Evolutionary conservation across 768 basidiomycete species (phyloP), one percentile per base, ranked within the genome.

Genomic region (Tephrocybe sp.): DNA sequence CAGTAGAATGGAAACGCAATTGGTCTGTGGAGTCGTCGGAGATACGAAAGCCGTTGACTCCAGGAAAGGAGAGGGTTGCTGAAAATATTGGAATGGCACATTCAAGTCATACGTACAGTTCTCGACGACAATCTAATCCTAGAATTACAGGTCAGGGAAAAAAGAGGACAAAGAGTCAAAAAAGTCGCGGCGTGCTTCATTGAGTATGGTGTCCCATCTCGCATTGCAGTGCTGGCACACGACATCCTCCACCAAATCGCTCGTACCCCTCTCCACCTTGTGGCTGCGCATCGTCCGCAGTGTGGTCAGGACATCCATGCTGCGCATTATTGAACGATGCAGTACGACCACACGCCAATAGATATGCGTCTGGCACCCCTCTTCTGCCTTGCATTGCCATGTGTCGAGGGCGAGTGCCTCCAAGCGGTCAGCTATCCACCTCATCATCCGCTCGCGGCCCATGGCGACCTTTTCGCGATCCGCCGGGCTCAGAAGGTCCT

Each of bases 371-470:
- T 57, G 57, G 39, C 62, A 63, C 15, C 50, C 55, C 34, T 49
- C 55, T 17, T 58, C 62, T 23, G 37, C 41, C 17, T 30, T 53
- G 40, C 62, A 63, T 37, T 54, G 56, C 62, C 62, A 62, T 21
- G 56, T 59, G 46, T 62, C 62, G 21, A 62, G 52, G 33, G 50
- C 47, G 17, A 58, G 32, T 11, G 59, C 46, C 47, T 63, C 62
- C 42, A 63, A 18, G 36, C 54, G 53, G 33, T 63, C 62, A 17
- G 54, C 47, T 17, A 59, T 46, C 62, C 62, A 63, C 53, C 51
- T 47, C n/a, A 56, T 30, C 59, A 63, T 63, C 30, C 57, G 62
- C 43, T 63, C 62, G 34, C 62, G 59, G 30, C 62, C 62, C 21
- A 58, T 26, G 12, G 57, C 50, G 18, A 55, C 62, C 41, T 56